Evolutionary conservation across 2,329 filamentous ascomycete genomes (phyloP).

Genomic region (Fusarium zealandicum): DNA sequence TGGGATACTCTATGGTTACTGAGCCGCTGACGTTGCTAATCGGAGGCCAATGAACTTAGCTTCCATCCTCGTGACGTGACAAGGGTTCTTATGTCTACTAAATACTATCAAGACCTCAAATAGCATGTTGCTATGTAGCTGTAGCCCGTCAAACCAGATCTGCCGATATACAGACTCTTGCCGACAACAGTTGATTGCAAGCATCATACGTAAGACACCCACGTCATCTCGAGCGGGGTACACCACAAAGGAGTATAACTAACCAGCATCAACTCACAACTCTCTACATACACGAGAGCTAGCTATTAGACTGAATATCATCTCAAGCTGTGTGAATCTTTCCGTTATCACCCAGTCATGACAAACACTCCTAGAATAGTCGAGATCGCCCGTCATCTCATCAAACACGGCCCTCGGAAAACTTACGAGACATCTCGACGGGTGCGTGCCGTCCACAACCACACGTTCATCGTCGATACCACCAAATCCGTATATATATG

Average conservation of each 20-base stretch:
- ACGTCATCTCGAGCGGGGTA: constrained; percentile 35
- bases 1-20: no score
- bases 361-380: not conserved
- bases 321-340: not conserved
- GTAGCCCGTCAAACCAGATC: no score
- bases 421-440: constrained; percentile 39
- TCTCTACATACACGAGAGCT: no score
- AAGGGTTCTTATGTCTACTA: no score
- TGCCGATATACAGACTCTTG: no score
- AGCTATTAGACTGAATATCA: not conserved
- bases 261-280: not conserved
- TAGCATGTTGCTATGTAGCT: no score
- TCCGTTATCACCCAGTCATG: not conserved
- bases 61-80: no score
- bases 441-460: constrained; percentile 46
- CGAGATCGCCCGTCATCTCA: constrained; percentile 19
- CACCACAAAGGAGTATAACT: not conserved
- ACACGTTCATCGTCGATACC: constrained; percentile 48
- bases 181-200: no score
- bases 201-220: not conserved
- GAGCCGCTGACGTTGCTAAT: no score
- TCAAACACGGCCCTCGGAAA: constrained; percentile 33
- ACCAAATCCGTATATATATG: constrained; percentile 49
- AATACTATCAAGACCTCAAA: no score
- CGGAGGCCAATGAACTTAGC: no score